Evolutionary conservation across 495 filamentous ascomycete genomes (phyloP), one percentile per base, ranked within the genome.

Genomic region (Penicillium crystallinum): DNA sequence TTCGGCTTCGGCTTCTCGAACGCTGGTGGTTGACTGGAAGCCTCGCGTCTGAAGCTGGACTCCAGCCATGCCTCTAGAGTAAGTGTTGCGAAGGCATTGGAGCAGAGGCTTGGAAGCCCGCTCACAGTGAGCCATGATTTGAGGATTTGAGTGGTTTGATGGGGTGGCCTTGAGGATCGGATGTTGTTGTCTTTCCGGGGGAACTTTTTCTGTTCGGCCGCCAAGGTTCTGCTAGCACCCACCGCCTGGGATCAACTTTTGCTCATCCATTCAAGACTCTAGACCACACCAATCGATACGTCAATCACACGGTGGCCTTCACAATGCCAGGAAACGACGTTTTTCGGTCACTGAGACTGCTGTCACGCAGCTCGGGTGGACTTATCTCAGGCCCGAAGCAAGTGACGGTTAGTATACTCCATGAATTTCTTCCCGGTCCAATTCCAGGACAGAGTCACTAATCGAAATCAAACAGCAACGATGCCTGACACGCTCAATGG

Each of bases 401-500:
- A 12, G 63, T 80, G 29, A 75, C 75, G 65, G 81, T 77, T 68
- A 39, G 64, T 49, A 35, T 53, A 47, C 27, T 61, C 18, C 37
- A 23, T 42, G 47, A 35, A 42, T 34, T 17, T n/a, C 14, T 42
- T 22, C 34, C 35, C 3, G 27, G 10, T 50, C 29, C 23, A 18
- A 19, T 52, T 46, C 25, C 18, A 40, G 17, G 33, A 41, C 7
- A 48, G 41, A 53, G 33, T 53, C 8, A 54, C 50, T 61, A 49
- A 66, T 56, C 37, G 40, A 41, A 22, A 49, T 37, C 21, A 10
- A 29, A 25, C 43, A 72, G 61, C 62, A 81, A 73, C 78, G 76
- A 78, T 80, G 75, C 64, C 69, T 82, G 39, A 58, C 79, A 57
- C 79, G 89, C 43, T 81, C 86, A 57, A 90, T 96, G 82, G 85